Percentiles rank a stretch among this genome's conserved stretches.
Evolutionary conservation across 2,329 filamentous ascomycete species (phyloP).

Genomic region (Microsporum canis): DNA sequence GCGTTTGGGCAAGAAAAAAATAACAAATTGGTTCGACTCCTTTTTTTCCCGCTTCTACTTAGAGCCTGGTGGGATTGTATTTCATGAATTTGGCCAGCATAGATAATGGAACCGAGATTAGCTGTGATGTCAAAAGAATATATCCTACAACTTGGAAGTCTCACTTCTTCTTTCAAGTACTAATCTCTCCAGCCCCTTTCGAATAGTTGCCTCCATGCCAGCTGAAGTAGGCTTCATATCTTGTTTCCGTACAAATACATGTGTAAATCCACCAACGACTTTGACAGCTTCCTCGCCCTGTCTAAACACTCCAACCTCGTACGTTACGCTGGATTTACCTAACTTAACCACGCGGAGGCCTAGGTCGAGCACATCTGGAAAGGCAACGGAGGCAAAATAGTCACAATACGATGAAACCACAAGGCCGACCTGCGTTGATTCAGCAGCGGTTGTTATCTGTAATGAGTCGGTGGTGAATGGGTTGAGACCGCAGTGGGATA

Average conservation of each 20-base stretch:
- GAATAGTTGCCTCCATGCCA: slow-evolving; percentile 31
- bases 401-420: slow-evolving; percentile 78
- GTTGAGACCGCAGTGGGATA: slow-evolving; percentile 61
- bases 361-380: slow-evolving; percentile 71
- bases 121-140: neutral
- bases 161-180: slow-evolving; percentile 22
- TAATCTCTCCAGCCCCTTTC: slow-evolving; percentile 48
- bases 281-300: slow-evolving; percentile 60
- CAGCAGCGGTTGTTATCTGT: slow-evolving; percentile 6
- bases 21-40: neutral
- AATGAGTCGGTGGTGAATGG: slow-evolving; percentile 55
- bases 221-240: slow-evolving; percentile 45
- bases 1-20: slow-evolving; percentile 3
- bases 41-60: neutral
- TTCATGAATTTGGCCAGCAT: neutral
- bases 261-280: slow-evolving; percentile 74
- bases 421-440: slow-evolving; percentile 59
- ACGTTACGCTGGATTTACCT: slow-evolving; percentile 75
- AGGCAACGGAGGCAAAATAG: slow-evolving; percentile 71
- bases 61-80: neutral
- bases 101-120: neutral
- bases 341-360: slow-evolving; percentile 72
- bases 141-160: neutral
- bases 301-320: slow-evolving; percentile 81
- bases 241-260: slow-evolving; percentile 68